Conservation (phyloP, 805 yeast genomes). For the Wickerhamiella cacticola region DNA sequence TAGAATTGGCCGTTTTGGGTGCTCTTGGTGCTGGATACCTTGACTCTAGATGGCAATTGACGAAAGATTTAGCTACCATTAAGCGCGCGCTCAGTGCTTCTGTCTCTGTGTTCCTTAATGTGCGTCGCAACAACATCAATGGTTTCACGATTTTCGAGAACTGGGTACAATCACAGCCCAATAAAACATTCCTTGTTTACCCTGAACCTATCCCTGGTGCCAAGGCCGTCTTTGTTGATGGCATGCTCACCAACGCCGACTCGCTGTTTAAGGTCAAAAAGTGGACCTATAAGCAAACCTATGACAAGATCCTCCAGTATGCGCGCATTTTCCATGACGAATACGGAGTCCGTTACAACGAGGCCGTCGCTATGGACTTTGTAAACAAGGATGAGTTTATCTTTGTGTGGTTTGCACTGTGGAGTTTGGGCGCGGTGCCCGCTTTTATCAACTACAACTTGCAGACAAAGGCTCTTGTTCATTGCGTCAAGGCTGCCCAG, state of each 20-base stretch:
- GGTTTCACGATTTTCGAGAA: conserved; percentile 61
- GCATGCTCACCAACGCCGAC: conserved; percentile 27
- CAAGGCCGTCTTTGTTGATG: conserved; percentile 16
- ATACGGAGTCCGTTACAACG: conserved; percentile 52
- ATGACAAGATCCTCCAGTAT: conserved; percentile 51
- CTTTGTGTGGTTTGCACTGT: conserved; percentile 69
- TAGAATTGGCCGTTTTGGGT: conserved; percentile 19
- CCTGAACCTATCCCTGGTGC: conserved; percentile 34
- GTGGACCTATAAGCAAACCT: conserved; percentile 57
- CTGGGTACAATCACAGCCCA: conserved; percentile 38
- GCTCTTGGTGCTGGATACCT: conserved; percentile 20
- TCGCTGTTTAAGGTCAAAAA: conserved; percentile 51
- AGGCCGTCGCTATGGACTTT: conserved; percentile 61
- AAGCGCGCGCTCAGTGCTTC: conserved; percentile 13
- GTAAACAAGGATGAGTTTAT: conserved; percentile 76
- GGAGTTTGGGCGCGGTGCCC: conserved; percentile 87
- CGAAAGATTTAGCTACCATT: conserved; percentile 15
- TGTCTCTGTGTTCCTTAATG: conserved; percentile 11
- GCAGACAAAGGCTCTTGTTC: conserved; percentile 59
- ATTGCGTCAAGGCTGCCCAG: conserved; percentile 62
- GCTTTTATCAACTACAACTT: conserved; percentile 78
- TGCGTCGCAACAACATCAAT: conserved; percentile 31
- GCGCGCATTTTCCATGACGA: conserved; percentile 52
- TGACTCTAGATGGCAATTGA: conserved; percentile 18
- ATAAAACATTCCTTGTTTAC: conserved; percentile 51